Percentiles rank a stretch among this genome's conserved stretches.
Evolutionary conservation across 179 eudicot genomes (phyloP).

Genomic region (Vitellaria paradoxa): DNA sequence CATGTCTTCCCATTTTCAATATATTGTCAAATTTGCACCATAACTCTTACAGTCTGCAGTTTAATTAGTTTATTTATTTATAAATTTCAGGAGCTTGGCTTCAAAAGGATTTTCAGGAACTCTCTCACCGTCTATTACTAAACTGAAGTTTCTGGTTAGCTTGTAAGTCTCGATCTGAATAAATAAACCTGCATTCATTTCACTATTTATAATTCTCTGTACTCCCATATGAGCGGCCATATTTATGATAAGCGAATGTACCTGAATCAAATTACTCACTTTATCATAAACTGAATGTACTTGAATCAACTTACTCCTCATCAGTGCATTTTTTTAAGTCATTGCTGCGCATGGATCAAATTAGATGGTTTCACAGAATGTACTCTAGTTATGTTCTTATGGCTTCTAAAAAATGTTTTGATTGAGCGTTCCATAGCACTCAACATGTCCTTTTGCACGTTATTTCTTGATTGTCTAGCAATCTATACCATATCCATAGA

Average conservation of each 20-base stretch:
- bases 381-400: neutral
- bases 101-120: slow-evolving; percentile 83
- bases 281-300: no score
- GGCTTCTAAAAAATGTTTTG: neutral
- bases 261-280: neutral
- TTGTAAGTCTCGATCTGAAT: slow-evolving; percentile 51
- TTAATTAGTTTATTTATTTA: slow-evolving; percentile 4
- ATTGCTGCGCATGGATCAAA: neutral
- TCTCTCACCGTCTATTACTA: slow-evolving; percentile 73
- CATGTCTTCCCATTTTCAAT: neutral
- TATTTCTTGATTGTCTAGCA: neutral
- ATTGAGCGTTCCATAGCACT: neutral
- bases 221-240: neutral
- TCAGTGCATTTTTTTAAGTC: neutral
- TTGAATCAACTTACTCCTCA: no score
- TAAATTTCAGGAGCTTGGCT: slow-evolving; percentile 64
- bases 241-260: neutral
- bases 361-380: neutral
- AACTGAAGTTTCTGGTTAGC: slow-evolving; percentile 66
- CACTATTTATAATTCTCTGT: neutral
- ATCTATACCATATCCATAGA: neutral
- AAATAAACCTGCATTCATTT: neutral
- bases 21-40: neutral
- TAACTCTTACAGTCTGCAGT: neutral
- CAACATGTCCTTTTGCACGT: no score